phyloP scores from a whole-genome alignment of 805 yeast genomes.

The Ogataea methanolica region DNA sequence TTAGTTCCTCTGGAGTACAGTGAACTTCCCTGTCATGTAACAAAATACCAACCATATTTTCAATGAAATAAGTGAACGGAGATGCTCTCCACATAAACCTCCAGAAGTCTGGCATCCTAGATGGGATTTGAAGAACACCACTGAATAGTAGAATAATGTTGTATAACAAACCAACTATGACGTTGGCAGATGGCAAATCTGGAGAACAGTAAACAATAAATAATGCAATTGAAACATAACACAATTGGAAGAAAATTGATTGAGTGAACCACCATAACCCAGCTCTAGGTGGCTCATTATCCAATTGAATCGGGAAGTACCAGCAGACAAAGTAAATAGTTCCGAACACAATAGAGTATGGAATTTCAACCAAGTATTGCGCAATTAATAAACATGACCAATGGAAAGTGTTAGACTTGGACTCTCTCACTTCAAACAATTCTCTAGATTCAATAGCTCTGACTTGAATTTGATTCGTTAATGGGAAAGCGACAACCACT shows the following conservation, averaged over 20 bases:
- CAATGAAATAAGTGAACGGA: slow-evolving; percentile 45
- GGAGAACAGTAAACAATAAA: slow-evolving; percentile 41
- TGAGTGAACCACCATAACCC: slow-evolving; percentile 33
- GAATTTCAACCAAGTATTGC: slow-evolving; percentile 43
- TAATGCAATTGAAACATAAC: slow-evolving; percentile 32
- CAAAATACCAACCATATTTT: slow-evolving; percentile 35
- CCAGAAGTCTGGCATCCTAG: slow-evolving; percentile 46
- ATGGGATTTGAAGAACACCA: slow-evolving; percentile 39
- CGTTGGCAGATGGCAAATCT: slow-evolving; percentile 38
- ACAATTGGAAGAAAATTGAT: slow-evolving; percentile 29
- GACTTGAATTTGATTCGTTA: slow-evolving; percentile 54
- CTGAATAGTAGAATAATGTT: slow-evolving; percentile 32
- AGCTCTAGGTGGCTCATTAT: slow-evolving; percentile 19
- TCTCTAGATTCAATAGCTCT: slow-evolving; percentile 30
- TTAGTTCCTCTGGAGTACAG: slow-evolving; percentile 18
- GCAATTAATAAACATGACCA: slow-evolving; percentile 39
- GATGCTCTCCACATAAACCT: slow-evolving; percentile 37
- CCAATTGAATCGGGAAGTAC: slow-evolving; percentile 44
- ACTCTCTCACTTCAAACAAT: slow-evolving; percentile 58
- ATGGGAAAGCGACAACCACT: slow-evolving; percentile 49
- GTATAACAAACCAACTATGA: slow-evolving; percentile 36
- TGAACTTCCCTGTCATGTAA: slow-evolving; percentile 35
- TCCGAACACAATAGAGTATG: slow-evolving; percentile 43
- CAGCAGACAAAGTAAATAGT: slow-evolving; percentile 43
- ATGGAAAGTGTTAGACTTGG: slow-evolving; percentile 42